These are phyloP conservation scores for Penicillium italicum DNA, from an alignment of 2,329 filamentous ascomycete species.

Conservation along the genomic window DNA sequence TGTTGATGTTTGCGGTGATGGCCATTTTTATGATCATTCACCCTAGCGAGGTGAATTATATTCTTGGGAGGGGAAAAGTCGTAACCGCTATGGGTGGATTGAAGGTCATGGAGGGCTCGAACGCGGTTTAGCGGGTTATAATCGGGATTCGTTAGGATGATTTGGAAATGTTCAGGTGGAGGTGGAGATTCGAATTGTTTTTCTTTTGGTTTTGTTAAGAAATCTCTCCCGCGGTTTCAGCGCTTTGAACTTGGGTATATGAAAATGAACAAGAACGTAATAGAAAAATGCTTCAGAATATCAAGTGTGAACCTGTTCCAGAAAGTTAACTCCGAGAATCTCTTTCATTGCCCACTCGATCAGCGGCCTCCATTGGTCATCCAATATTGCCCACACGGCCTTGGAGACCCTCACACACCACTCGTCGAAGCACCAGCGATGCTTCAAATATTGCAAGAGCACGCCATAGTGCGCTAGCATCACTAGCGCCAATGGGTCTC, in stretches of 20 bases:
- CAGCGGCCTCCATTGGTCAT: constrained; percentile 31
- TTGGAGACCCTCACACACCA: constrained; percentile 64
- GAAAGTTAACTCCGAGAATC: constrained; percentile 27
- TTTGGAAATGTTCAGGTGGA: neutral
- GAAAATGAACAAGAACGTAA: neutral
- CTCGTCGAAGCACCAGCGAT: constrained; percentile 65
- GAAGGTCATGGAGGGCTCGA: constrained; percentile 10
- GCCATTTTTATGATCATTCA: constrained; percentile 23
- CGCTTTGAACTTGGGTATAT: constrained; percentile 3
- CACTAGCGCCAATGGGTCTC: constrained; percentile 49
- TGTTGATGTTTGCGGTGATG: constrained; percentile 29
- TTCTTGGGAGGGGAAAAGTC: constrained; percentile 15
- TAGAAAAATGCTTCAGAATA: neutral
- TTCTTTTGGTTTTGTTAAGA: neutral
- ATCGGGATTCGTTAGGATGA: neutral
- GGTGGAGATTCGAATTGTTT: neutral
- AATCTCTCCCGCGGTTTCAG: neutral
- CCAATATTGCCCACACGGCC: constrained; percentile 48
- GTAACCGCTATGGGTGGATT: constrained; percentile 20
- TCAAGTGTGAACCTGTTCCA: constrained; percentile 12
- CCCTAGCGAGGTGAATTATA: constrained; percentile 25
- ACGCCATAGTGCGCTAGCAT: constrained; percentile 59
- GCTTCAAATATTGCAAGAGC: constrained; percentile 56
- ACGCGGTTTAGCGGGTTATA: neutral
- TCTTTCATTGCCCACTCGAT: constrained; percentile 31